A percentile compares a stretch with the other conserved stretches of the same genome.
Evolutionary conservation across 2,329 filamentous ascomycete species (phyloP).

Genomic region (Fusarium sp.): DNA sequence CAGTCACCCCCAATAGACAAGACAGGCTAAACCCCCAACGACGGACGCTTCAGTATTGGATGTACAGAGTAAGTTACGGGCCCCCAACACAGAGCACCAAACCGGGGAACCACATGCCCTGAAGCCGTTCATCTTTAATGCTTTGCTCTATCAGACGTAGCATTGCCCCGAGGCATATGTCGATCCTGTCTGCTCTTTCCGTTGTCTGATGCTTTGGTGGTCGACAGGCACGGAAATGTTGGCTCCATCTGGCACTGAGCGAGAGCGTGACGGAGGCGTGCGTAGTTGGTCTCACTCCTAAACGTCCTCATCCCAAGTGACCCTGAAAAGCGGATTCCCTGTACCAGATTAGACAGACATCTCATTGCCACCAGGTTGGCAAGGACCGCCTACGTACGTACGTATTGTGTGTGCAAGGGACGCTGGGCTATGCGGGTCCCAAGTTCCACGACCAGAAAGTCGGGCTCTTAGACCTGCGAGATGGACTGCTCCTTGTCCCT

Average conservation of each 20-base stretch:
- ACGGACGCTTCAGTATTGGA: not conserved
- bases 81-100: slow-evolving; percentile 39
- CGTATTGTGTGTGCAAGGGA: slow-evolving; percentile 33
- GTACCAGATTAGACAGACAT: slow-evolving; percentile 35
- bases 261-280: slow-evolving; percentile 17
- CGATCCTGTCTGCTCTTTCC: slow-evolving; percentile 32
- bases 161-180: slow-evolving; percentile 33
- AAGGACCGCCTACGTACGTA: slow-evolving; percentile 24
- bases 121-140: slow-evolving; percentile 27
- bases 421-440: slow-evolving; percentile 36
- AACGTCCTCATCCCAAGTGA: slow-evolving; percentile 9
- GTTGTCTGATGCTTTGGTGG: slow-evolving; percentile 23
- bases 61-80: slow-evolving; percentile 4
- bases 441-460: slow-evolving; percentile 42
- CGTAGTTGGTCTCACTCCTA: slow-evolving; percentile 19
- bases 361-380: slow-evolving; percentile 25
- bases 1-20: slow-evolving; percentile 34
- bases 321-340: slow-evolving; percentile 30
- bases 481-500: too few relatives aligned
- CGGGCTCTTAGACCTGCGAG: slow-evolving; percentile 43
- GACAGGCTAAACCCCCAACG: slow-evolving; percentile 34
- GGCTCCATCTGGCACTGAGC: slow-evolving; percentile 29
- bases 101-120: slow-evolving; percentile 38
- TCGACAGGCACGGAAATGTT: slow-evolving; percentile 13
- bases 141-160: slow-evolving; percentile 22